These are phyloP conservation scores for Davidsoniella australis DNA, from an alignment of 2,329 filamentous ascomycete genomes.

Conservation along the genomic window DNA sequence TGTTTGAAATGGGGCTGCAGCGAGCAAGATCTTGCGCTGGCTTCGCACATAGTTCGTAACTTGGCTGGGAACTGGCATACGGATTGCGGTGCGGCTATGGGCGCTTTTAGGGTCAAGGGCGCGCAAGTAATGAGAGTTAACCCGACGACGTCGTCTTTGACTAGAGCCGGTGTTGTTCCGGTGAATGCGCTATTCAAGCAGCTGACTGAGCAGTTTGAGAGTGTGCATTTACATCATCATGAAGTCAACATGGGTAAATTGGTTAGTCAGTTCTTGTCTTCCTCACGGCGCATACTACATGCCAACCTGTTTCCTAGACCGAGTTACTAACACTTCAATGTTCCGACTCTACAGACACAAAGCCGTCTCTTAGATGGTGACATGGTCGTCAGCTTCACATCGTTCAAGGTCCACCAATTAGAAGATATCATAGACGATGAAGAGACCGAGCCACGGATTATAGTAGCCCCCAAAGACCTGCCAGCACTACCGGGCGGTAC, in stretches of 20 bases:
- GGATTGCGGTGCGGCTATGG: neutral
- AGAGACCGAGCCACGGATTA: too few species aligned
- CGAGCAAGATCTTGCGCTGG: constrained; percentile 6
- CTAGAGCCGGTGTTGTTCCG: neutral
- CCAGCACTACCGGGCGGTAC: neutral
- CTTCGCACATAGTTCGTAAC: constrained; percentile 27
- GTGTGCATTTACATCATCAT: neutral
- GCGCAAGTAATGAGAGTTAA: neutral
- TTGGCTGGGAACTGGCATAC: constrained; percentile 8
- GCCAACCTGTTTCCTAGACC: too few species aligned
- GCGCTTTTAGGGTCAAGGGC: constrained; percentile 4
- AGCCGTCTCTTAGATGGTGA: constrained; percentile 5
- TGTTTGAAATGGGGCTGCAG: constrained; percentile 11
- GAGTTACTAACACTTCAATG: neutral
- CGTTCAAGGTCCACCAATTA: neutral
- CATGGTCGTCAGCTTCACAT: constrained; percentile 8
- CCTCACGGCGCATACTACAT: too few species aligned
- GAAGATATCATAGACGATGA: neutral
- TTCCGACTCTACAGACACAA: neutral
- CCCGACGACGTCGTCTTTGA: constrained; percentile 4
- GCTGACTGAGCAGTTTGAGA: neutral
- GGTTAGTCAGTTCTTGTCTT: constrained; percentile 1
- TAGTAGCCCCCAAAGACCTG: neutral
- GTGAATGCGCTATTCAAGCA: constrained; percentile 4
- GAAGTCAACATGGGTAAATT: constrained; percentile 6